Percentiles rank a stretch among this genome's conserved stretches.
phyloP scores from a whole-genome alignment of 2,329 filamentous ascomycete genomes.

The Huntiella savannae region DNA sequence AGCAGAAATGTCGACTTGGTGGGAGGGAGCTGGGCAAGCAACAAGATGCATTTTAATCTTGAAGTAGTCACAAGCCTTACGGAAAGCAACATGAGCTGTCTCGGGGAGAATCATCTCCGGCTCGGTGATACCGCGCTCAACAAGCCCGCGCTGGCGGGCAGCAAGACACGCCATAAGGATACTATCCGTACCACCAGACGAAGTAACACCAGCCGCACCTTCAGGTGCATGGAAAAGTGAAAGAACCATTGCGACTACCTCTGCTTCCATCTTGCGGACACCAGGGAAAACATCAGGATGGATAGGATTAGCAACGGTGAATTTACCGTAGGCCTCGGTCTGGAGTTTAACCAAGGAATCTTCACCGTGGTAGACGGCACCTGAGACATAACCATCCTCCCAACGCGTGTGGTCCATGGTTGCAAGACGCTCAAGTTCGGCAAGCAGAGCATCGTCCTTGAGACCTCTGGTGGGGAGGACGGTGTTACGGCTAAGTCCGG shows the following conservation, averaged over 20 bases:
- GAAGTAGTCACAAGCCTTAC: conserved; percentile 89
- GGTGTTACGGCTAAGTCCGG: conserved; percentile 52
- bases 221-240: conserved; percentile 74
- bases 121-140: conserved; percentile 71
- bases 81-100: conserved; percentile 90
- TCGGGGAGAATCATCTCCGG: conserved; percentile 96
- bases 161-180: conserved; percentile 90
- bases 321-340: conserved; percentile 81
- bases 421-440: conserved; percentile 60
- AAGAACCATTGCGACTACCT: conserved; percentile 89
- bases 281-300: conserved; percentile 97
- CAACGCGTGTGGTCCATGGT: conserved; percentile 86
- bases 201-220: conserved; percentile 74
- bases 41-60: conserved; percentile 89
- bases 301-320: conserved; percentile 89
- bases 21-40: conserved; percentile 61
- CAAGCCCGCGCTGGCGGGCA: conserved; percentile 72
- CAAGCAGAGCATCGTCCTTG: conserved; percentile 56
- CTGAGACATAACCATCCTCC: conserved; percentile 90
- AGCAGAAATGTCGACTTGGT: conserved; percentile 63
- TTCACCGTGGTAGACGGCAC: conserved; percentile 91
- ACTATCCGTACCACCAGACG: conserved; percentile 84
- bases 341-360: conserved; percentile 65
- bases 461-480: conserved; percentile 69
- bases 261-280: conserved; percentile 97